Evolutionary conservation across 768 basidiomycete species (phyloP), one percentile per base, ranked within the genome.

Genomic region (Lyophyllum semitale): DNA sequence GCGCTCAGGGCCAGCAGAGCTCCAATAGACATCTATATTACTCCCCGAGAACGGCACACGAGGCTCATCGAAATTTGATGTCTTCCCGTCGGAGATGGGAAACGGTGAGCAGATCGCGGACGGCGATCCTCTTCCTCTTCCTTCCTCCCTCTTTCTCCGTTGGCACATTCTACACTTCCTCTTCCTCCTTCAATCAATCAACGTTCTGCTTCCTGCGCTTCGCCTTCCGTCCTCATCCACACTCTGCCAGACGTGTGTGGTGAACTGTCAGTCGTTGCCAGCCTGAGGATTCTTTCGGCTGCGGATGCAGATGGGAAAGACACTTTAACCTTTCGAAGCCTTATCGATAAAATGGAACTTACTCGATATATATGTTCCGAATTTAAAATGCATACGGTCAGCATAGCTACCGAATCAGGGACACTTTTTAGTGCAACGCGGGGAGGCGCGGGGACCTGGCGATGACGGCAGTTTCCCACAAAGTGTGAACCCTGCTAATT

Each of bases 51-150:
- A 49, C 47, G 47, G 42, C 41, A 12, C 18, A 22, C 25, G 30
- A 22, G 50, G 37, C 30, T 13, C 18, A 50, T 55, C 51, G 59
- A 57, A 60, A 48, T 60, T 57, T 60, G 59, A 60, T 60, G 51
- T n/a, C 52, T 50, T 57, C 15, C 51, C 52, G 48, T 53, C 59
- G 56, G 32, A 43, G 42, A 60, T 57, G 48, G 55, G 51, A 60
- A 57, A 53, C 38, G 25, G 40, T 26, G 17, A 44, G 54, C 47
- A 53, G 18, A 52, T 57, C 35, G 33, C n/a, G 37, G 47, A 2
- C 37, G 35, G 18, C 22, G 49, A 55, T 50, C 44, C 23, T 38
- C 22, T 9, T 49, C 12, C 26, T 8, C 18, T 25, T 29, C 25
- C 46, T 37, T 23, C 22, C 15, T 7, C 23, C 18, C 11, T 32